Evolutionary conservation across 306 rosid genomes (phyloP), one percentile per base, ranked within the genome.

Genomic region (Rosa chinensis): DNA sequence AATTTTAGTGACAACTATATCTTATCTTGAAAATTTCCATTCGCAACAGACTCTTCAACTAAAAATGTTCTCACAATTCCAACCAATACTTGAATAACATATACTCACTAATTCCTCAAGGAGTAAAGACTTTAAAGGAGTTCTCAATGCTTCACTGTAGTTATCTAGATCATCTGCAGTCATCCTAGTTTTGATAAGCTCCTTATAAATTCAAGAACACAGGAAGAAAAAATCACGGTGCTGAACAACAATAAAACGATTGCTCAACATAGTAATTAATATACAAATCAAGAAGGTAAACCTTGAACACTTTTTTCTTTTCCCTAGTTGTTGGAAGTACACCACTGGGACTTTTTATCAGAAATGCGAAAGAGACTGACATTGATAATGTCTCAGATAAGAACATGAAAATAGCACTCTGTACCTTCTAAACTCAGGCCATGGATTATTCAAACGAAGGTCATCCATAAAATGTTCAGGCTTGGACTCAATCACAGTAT

Each of bases 401-500:
- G 18, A 71, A 45, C 75, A 78, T 52, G 32, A 55, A 74, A 72
- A 78, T 59, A 67, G 37, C 79, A 78, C 52, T 76, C 4, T 59
- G 35, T 78, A 94, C 99, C 97, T 88, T 88, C 78, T 85, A 25
- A 92, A 92, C 89, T 94, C 97, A 58, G 92, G 95, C 99, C 97
- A 94, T 67, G 99, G 97, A 82, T 92, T 92, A 88, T 94, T 91
- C 79, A 94, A 87, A 67, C 99, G 95, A 69, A 94, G 99, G 83
- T 92, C 99, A 81, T 94, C 99, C 82, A 94, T 82, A 85, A 92
- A 94, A 89, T 94, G 99, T 40, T 94, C 99, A 68, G 99, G 99
- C 87, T 94, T 94, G 66, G 99, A 91, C 84, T 92, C 99, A 72
- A 94, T 82, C 72, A 92, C 93, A 13, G 97, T 88, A 87, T 94